Conservation (phyloP, 2,329 filamentous ascomycete species). For the Ambrosiella cleistominuta region DNA sequence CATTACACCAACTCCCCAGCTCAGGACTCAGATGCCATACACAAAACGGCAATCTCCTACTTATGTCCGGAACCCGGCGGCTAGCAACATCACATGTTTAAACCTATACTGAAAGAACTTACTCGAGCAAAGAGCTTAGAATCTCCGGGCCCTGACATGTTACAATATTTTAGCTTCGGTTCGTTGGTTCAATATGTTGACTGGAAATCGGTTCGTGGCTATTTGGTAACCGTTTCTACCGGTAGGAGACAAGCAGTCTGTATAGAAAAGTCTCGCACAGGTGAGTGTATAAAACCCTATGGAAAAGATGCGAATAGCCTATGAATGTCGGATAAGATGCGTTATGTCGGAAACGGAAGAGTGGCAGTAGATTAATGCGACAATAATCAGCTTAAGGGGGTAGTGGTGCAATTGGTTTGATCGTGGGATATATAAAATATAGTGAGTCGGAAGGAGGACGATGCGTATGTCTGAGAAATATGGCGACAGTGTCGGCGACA, state of each 20-base stretch:
- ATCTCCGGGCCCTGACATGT: slow-evolving; percentile 45
- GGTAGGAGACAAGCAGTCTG: too few relatives aligned
- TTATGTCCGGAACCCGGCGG: neutral
- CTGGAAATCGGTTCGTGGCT: neutral
- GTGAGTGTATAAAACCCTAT: too few relatives aligned
- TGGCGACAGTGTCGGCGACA: neutral
- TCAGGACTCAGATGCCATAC: neutral
- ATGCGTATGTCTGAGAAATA: neutral
- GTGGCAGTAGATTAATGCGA: neutral
- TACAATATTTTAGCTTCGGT: neutral
- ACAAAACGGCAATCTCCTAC: neutral
- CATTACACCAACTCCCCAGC: neutral
- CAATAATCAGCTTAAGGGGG: neutral
- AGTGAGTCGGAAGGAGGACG: neutral
- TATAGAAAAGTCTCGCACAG: too few relatives aligned
- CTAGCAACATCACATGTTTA: neutral
- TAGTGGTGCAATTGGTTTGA: neutral
- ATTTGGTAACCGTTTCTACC: neutral
- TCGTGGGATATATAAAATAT: neutral
- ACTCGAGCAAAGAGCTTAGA: slow-evolving; percentile 99
- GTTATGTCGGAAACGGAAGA: too few relatives aligned
- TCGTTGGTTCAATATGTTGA: neutral
- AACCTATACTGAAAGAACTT: slow-evolving; percentile 22
- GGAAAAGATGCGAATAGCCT: too few relatives aligned
- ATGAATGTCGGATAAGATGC: too few relatives aligned